Conservation (phyloP, 1,139 yeast genomes). For the Spencermartinsiella ligniputridi region DNA sequence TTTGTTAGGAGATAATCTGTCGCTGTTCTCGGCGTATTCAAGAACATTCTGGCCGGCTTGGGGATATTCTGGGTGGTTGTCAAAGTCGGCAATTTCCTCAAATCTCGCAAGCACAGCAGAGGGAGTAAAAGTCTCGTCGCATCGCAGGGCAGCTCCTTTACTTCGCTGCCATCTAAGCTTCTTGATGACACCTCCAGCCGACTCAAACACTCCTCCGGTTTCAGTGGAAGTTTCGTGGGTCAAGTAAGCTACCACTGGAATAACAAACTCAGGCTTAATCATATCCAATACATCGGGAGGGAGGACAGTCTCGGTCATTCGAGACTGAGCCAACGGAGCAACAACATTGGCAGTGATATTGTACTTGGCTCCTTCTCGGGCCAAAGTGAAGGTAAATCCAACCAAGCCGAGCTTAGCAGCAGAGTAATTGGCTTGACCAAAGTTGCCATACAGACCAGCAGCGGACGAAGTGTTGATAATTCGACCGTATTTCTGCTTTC, state of each 20-base stretch:
- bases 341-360: slow-evolving; percentile 82
- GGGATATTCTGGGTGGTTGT: slow-evolving; percentile 65
- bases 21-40: slow-evolving; percentile 32
- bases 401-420: slow-evolving; percentile 90
- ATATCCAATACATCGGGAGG: slow-evolving; percentile 81
- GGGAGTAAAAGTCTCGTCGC: slow-evolving; percentile 74
- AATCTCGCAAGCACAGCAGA: slow-evolving; percentile 75
- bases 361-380: slow-evolving; percentile 86
- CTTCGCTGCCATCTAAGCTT: slow-evolving; percentile 96
- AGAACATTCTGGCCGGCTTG: slow-evolving; percentile 38
- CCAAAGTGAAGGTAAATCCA: slow-evolving; percentile 90
- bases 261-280: slow-evolving; percentile 82
- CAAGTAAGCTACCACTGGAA: slow-evolving; percentile 81
- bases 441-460: slow-evolving; percentile 94
- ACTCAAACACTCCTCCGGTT: slow-evolving; percentile 78
- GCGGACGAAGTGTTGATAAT: slow-evolving; percentile 91
- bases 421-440: slow-evolving; percentile 94
- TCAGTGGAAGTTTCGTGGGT: slow-evolving; percentile 58
- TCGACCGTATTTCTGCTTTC: slow-evolving; percentile 81
- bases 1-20: slow-evolving; percentile 39
- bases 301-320: slow-evolving; percentile 90
- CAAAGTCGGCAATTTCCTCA: slow-evolving; percentile 60
- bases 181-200: slow-evolving; percentile 91
- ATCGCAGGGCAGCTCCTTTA: slow-evolving; percentile 78
- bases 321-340: slow-evolving; percentile 91